These are phyloP conservation scores for Schizopora paradoxa DNA, from an alignment of 1,284 basidiomycete species.

Conservation along the genomic window DNA sequence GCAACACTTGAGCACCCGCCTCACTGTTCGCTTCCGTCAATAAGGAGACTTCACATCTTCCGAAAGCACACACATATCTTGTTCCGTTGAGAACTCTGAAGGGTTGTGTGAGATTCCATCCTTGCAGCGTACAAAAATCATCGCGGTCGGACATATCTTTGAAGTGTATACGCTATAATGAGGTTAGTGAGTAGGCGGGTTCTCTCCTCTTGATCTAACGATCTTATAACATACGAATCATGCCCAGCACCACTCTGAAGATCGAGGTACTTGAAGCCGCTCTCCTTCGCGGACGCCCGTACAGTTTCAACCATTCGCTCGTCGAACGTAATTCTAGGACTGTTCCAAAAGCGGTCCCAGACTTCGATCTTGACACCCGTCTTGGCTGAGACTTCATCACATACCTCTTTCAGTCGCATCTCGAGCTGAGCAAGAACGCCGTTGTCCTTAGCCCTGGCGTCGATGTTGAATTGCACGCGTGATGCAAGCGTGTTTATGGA, in stretches of 20 bases:
- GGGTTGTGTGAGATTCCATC: constrained; percentile 25
- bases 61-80: constrained; percentile 19
- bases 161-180: constrained; percentile 20
- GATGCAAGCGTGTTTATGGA: constrained; percentile 21
- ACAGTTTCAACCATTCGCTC: constrained; percentile 18
- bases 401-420: constrained; percentile 13
- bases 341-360: constrained; percentile 19
- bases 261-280: constrained; percentile 13
- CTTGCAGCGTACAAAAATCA: constrained; percentile 25
- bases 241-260: constrained; percentile 24
- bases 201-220: not conserved
- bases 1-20: constrained; percentile 13
- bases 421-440: constrained; percentile 16
- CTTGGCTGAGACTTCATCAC: constrained; percentile 13
- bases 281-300: constrained; percentile 16
- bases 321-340: constrained; percentile 19
- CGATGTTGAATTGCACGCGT: constrained; percentile 22
- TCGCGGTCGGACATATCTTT: constrained; percentile 22
- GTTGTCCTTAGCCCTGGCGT: constrained; percentile 17
- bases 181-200: not conserved
- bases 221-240: constrained; percentile 19
- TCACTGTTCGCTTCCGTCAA: not conserved
- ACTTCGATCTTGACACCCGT: constrained; percentile 15
- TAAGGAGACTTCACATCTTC: not conserved
- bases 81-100: constrained; percentile 20